Conservation (phyloP, 352 stramenopile species). For the Thraustochytrium striatum region DNA sequence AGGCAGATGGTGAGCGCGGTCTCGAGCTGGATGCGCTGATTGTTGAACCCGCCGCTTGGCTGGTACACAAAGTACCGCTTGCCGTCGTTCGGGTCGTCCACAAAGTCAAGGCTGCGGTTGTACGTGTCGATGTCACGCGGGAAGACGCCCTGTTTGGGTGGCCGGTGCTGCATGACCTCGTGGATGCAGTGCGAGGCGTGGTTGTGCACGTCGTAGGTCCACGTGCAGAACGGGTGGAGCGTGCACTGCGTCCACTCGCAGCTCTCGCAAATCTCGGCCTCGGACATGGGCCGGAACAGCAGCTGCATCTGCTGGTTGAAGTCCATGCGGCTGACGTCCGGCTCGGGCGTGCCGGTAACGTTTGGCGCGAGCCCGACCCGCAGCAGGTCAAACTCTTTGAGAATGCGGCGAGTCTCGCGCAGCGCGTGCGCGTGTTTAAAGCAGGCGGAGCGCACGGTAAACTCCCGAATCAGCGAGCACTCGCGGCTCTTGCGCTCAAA, state of each 20-base stretch:
- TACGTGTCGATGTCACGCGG: not conserved
- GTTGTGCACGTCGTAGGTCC: not conserved
- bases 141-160: not conserved
- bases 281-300: slow-evolving; percentile 2
- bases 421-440: slow-evolving; percentile 18
- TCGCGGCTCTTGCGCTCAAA: slow-evolving; percentile 14
- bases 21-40: slow-evolving; percentile 47
- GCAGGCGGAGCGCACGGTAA: not conserved
- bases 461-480: slow-evolving; percentile 3
- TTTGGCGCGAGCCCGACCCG: not conserved
- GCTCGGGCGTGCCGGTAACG: not conserved
- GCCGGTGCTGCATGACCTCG: not conserved
- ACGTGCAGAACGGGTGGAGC: slow-evolving; percentile 9
- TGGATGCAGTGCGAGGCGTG: not conserved
- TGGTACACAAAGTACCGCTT: slow-evolving; percentile 46
- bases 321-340: not conserved
- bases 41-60: slow-evolving; percentile 43
- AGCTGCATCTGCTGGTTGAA: slow-evolving; percentile 17
- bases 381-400: not conserved
- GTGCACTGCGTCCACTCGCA: slow-evolving; percentile 22
- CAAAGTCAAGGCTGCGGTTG: slow-evolving; percentile 17
- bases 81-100: not conserved
- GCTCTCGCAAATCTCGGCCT: slow-evolving; percentile 5
- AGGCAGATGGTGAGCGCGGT: slow-evolving; percentile 41
- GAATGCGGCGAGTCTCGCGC: not conserved